phyloP scores from a whole-genome alignment of 148 eudicot genomes.

The Silene conica region DNA sequence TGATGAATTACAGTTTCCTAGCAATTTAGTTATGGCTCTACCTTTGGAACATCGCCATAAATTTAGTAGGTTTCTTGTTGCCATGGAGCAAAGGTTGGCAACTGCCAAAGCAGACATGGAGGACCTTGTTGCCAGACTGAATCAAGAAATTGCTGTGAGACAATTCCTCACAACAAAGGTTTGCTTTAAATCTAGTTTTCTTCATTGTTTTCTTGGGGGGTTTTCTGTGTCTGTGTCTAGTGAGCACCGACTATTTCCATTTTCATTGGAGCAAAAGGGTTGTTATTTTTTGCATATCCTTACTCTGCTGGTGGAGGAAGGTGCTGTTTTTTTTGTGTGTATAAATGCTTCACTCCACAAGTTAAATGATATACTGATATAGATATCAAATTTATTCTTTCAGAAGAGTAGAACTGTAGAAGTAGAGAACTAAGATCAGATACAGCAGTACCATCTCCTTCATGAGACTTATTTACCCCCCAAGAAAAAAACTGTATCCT shows the following conservation, averaged over 20 bases:
- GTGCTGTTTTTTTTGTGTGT: no score
- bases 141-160: constrained; percentile 84
- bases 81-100: constrained; percentile 60
- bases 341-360: neutral
- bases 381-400: neutral
- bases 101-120: constrained; percentile 90
- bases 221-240: neutral
- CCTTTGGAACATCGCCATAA: constrained; percentile 68
- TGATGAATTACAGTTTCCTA: constrained; percentile 40
- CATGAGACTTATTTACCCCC: neutral
- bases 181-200: constrained; percentile 13
- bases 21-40: constrained; percentile 51
- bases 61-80: constrained; percentile 60
- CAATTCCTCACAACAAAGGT: constrained; percentile 89
- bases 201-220: neutral
- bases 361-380: neutral
- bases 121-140: constrained; percentile 76
- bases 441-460: neutral
- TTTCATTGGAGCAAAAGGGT: neutral
- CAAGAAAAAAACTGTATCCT: neutral
- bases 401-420: neutral
- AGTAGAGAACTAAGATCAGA: neutral
- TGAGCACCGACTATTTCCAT: neutral
- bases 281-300: no score
- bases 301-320: no score